A percentile compares a stretch with the other conserved stretches of the same genome.
phyloP scores from a whole-genome alignment of 192 early-diverging fungal species.

The Thoreauomyces humboldtii region DNA sequence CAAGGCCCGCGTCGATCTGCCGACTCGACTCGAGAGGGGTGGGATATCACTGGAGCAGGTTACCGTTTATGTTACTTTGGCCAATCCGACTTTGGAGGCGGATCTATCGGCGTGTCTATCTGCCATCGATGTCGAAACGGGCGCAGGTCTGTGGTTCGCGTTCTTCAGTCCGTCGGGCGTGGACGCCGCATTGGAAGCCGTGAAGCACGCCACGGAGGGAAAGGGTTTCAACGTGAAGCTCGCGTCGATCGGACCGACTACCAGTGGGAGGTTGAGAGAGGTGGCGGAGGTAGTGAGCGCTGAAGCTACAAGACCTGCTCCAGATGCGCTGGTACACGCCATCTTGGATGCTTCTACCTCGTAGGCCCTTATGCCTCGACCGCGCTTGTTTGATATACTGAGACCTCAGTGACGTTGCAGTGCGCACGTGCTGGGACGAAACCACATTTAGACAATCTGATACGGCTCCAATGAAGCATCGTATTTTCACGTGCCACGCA shows the following conservation, averaged over 20 bases:
- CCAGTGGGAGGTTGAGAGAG: slow-evolving; percentile 27
- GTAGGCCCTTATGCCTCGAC: too few relatives aligned
- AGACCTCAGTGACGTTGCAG: too few relatives aligned
- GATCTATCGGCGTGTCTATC: slow-evolving; percentile 3
- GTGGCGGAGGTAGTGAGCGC: slow-evolving; percentile 21
- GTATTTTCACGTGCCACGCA: background rate
- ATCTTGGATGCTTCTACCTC: slow-evolving; percentile 7
- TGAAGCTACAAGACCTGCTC: slow-evolving; percentile 31
- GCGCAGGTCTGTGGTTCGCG: slow-evolving; percentile 41
- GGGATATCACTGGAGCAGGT: slow-evolving; percentile 35
- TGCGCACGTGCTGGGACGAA: too few relatives aligned
- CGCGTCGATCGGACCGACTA: slow-evolving; percentile 53
- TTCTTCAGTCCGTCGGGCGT: slow-evolving; percentile 63
- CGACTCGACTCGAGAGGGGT: slow-evolving; percentile 18
- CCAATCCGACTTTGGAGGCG: background rate
- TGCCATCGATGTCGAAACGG: background rate
- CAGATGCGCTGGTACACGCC: slow-evolving; percentile 22
- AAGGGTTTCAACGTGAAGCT: slow-evolving; percentile 3
- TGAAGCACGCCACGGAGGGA: slow-evolving; percentile 15
- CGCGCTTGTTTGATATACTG: too few relatives aligned
- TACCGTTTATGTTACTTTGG: slow-evolving; percentile 40
- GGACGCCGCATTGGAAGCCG: slow-evolving; percentile 27
- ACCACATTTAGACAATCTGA: too few relatives aligned
- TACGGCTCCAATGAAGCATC: too few relatives aligned
- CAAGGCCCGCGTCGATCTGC: slow-evolving; percentile 46